A percentile compares a stretch with the other conserved stretches of the same genome.
These are phyloP conservation scores for Phytopythium delawarense DNA, from an alignment of 352 stramenopile species.

Conservation along the genomic window DNA sequence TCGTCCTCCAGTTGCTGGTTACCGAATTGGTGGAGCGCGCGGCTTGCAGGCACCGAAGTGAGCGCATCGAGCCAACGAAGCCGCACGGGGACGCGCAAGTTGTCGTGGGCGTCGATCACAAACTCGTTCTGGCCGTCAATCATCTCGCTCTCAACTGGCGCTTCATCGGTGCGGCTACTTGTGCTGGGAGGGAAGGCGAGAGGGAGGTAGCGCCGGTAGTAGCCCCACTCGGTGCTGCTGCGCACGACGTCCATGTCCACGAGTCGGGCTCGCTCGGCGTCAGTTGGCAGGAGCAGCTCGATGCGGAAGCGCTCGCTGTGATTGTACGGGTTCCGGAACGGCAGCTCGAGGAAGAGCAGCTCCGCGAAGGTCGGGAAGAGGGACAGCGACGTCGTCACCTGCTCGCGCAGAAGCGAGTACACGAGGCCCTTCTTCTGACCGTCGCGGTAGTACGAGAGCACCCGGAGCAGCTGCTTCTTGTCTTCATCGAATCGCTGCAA, in stretches of 20 bases:
- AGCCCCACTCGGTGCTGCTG: conserved; percentile 75
- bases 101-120: conserved; percentile 83
- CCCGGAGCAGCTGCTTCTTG: conserved; percentile 82
- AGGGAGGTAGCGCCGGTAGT: conserved; percentile 66
- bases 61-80: conserved; percentile 74
- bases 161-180: conserved; percentile 12
- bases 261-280: conserved; percentile 22
- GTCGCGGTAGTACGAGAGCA: conserved; percentile 92
- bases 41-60: conserved; percentile 1
- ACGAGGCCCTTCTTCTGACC: conserved; percentile 93
- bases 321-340: conserved; percentile 89
- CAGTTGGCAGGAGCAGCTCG: conserved; percentile 52
- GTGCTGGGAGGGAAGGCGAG: conserved; percentile 33
- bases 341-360: conserved; percentile 88
- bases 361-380: conserved; percentile 79
- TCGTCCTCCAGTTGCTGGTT: not conserved
- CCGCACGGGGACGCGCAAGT: conserved; percentile 81
- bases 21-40: not conserved
- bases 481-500: conserved; percentile 53
- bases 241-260: conserved; percentile 81
- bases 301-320: conserved; percentile 90
- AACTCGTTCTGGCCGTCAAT: conserved; percentile 88
- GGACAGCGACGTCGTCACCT: conserved; percentile 81
- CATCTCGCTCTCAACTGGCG: conserved; percentile 88
- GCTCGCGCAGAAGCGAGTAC: conserved; percentile 84